Evolutionary conservation across 805 yeast species (phyloP), one percentile per base, ranked within the genome.

Genomic region (Starmerella apis): DNA sequence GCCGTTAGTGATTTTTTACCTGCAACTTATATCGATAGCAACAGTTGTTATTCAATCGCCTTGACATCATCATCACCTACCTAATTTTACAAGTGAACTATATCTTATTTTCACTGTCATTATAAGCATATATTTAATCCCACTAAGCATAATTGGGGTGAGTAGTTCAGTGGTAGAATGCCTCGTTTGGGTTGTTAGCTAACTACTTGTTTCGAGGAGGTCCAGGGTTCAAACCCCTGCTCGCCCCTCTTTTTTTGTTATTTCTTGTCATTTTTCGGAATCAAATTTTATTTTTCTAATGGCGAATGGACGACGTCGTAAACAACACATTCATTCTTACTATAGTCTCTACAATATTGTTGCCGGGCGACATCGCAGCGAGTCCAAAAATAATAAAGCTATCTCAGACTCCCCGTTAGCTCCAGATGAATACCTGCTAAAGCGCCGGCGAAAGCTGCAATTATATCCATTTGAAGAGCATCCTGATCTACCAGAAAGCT

Each of bases 141-240:
- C n/a, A 38, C 30, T 41, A 41, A 41, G 44, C 44, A 41, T n/a
- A 3, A 16, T 32, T 22, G 33, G 53, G 49, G 53, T 50, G 53
- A 46, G 47, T 50, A 50, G 53, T 50, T 50, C 53, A 50, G 53
- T 50, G 53, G 53, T 47, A 50, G 53, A 50, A 50, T 50, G 45
- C 46, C 42, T 39, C 51, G 46, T 50, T 50, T 50, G 53, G 53
- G 53, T 50, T 41, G 25, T 10, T 27, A n/a, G n/a, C 11, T 22
- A 22, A 11, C 44, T 41, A 41, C 44, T 41, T 41, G 44, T 41
- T 13, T 41, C 46, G 51, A 39, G 42, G 50, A 50, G 53, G 53
- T 50, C 53, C 53, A 49, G 53, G 53, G 53, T 50, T 50, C 53
- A 48, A 50, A 48, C 53, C 53, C 53, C 53, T 49, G 53, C 47